Evolutionary conservation across 1,139 yeast genomes (phyloP).

Genomic region (Eremothecium sinecaudum): DNA sequence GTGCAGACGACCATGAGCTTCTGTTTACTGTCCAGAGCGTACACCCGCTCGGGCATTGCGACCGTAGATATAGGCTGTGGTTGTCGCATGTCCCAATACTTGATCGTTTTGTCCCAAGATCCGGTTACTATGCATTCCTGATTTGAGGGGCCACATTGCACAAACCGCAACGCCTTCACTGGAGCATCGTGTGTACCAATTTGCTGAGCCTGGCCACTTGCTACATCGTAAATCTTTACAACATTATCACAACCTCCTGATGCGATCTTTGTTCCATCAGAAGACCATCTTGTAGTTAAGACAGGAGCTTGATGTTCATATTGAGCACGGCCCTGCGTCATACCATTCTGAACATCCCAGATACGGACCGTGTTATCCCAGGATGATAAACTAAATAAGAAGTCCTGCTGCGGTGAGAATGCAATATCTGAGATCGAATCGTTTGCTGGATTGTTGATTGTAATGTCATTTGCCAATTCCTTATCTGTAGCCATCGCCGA

Average conservation of each 20-base stretch:
- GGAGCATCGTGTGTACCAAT: slow-evolving; percentile 83
- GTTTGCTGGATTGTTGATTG: slow-evolving; percentile 78
- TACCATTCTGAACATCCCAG: slow-evolving; percentile 68
- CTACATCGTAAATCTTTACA: slow-evolving; percentile 75
- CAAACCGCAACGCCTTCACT: slow-evolving; percentile 64
- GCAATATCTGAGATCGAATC: slow-evolving; percentile 83
- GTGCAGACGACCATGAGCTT: slow-evolving; percentile 83
- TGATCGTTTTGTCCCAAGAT: slow-evolving; percentile 92
- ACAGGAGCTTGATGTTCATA: slow-evolving; percentile 90
- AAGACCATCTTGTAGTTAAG: slow-evolving; percentile 68
- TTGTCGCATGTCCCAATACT: slow-evolving; percentile 69
- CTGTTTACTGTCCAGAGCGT: slow-evolving; percentile 77
- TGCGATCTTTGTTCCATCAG: slow-evolving; percentile 78
- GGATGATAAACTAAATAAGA: slow-evolving; percentile 64
- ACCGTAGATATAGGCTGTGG: slow-evolving; percentile 78
- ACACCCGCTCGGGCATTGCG: slow-evolving; percentile 81
- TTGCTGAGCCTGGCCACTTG: slow-evolving; percentile 71
- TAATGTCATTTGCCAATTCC: slow-evolving; percentile 65
- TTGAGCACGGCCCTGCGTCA: slow-evolving; percentile 74
- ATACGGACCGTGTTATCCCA: slow-evolving; percentile 96
- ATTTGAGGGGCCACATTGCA: slow-evolving; percentile 72
- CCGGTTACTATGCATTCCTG: slow-evolving; percentile 84
- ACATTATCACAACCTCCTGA: slow-evolving; percentile 93
- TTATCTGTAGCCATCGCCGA: slow-evolving; percentile 50
- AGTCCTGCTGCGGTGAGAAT: slow-evolving; percentile 88